These are phyloP conservation scores for Aspergillus kassunensis DNA, from an alignment of 495 filamentous ascomycete species.

Conservation along the genomic window DNA sequence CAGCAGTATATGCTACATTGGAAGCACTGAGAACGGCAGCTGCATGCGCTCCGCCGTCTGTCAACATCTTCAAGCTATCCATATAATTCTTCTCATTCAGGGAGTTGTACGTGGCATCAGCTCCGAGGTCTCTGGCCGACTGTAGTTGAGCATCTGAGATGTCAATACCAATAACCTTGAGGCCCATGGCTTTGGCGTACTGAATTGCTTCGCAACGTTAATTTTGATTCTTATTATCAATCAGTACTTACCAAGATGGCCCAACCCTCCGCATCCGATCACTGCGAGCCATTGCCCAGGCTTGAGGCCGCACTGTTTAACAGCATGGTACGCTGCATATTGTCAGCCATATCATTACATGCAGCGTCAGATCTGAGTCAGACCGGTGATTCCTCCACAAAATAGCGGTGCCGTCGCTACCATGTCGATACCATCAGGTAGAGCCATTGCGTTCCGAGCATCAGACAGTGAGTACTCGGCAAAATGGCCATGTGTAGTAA, in stretches of 20 bases:
- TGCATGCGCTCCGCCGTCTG: conserved; percentile 10
- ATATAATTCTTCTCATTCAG: background rate
- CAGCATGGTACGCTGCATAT: conserved; percentile 9
- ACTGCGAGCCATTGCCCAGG: conserved; percentile 9
- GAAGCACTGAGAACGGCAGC: conserved; percentile 13
- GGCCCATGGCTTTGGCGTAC: conserved; percentile 84
- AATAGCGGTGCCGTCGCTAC: conserved; percentile 1
- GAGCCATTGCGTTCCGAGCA: background rate
- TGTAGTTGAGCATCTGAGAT: conserved; percentile 70
- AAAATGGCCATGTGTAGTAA: conserved; percentile 8
- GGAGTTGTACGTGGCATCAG: conserved; percentile 24
- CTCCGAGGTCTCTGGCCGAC: conserved; percentile 61
- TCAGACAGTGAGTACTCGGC: conserved; percentile 7
- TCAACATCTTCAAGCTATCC: background rate
- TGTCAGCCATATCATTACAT: background rate
- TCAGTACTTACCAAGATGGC: conserved; percentile 14
- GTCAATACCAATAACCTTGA: conserved; percentile 70
- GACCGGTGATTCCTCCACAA: conserved; percentile 14
- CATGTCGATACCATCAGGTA: conserved; percentile 6
- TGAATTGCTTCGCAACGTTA: conserved; percentile 65
- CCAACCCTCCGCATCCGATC: conserved; percentile 57
- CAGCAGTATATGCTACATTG: conserved; percentile 5
- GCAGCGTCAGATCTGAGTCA: background rate
- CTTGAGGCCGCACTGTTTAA: conserved; percentile 7
- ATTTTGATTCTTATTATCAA: too few species aligned